phyloP scores from a whole-genome alignment of 805 yeast species.

The Starmerella floricola region DNA sequence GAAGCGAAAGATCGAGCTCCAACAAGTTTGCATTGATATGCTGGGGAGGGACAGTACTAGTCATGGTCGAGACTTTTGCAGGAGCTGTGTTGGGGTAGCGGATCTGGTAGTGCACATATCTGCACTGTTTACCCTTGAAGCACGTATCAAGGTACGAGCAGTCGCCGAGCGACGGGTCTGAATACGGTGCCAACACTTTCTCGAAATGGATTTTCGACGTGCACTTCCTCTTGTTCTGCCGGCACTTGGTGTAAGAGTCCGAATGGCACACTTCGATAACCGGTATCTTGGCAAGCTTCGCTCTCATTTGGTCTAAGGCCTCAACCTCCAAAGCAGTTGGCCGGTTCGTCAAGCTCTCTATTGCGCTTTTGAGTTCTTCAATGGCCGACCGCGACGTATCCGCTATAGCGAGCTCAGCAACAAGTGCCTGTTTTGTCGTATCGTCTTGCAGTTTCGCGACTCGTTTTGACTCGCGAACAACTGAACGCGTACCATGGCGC shows the following conservation, averaged over 20 bases:
- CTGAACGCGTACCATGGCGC: too few relatives aligned
- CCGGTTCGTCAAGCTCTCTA: not conserved
- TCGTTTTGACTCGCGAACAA: too few relatives aligned
- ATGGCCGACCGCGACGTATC: not conserved
- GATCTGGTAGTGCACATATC: conserved; percentile 60
- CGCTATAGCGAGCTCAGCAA: too few relatives aligned
- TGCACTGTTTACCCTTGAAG: conserved; percentile 67
- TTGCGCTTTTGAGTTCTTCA: not conserved
- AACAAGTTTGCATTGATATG: conserved; percentile 83
- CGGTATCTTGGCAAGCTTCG: not conserved
- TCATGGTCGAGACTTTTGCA: not conserved
- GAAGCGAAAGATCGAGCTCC: conserved; percentile 49
- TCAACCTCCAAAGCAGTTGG: conserved; percentile 2
- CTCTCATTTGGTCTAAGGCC: not conserved
- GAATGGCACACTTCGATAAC: conserved; percentile 8
- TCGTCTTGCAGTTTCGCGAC: too few relatives aligned
- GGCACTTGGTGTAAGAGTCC: conserved; percentile 3
- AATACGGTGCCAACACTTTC: conserved; percentile 33
- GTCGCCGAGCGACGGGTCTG: conserved; percentile 69
- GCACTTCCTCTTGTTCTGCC: not conserved
- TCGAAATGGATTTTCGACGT: conserved; percentile 28
- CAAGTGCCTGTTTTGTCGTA: too few relatives aligned
- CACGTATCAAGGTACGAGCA: conserved; percentile 92
- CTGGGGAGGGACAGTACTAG: conserved; percentile 35
- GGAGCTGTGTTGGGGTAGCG: conserved; percentile 17